A percentile compares a stretch with the other conserved stretches of the same genome.
These are phyloP conservation scores for Diaporthe citriasiana DNA, from an alignment of 2,329 filamentous ascomycete genomes.

Conservation along the genomic window DNA sequence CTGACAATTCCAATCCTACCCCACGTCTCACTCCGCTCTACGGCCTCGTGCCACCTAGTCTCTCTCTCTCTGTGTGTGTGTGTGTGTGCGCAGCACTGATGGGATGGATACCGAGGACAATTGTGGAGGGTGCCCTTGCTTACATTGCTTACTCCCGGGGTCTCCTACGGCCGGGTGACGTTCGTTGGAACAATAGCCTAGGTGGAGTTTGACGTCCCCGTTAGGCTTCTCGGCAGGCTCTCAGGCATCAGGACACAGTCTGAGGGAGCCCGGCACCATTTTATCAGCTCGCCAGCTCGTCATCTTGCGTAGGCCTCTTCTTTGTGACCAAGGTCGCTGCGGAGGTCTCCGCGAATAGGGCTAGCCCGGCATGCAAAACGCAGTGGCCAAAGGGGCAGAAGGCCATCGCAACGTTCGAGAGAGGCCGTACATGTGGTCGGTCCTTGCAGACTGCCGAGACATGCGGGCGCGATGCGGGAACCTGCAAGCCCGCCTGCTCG, in stretches of 20 bases:
- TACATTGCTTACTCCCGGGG: conserved; percentile 33
- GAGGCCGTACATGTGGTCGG: conserved; percentile 28
- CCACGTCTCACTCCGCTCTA: conserved; percentile 27
- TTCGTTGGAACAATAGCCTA: conserved; percentile 2
- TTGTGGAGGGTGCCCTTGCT: conserved; percentile 7
- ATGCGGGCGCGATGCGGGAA: conserved; percentile 35
- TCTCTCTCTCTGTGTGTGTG: too few relatives aligned
- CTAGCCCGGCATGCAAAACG: background rate
- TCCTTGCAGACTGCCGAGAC: conserved; percentile 37
- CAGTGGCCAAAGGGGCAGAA: background rate
- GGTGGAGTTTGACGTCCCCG: conserved; percentile 13
- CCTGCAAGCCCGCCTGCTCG: conserved; percentile 30
- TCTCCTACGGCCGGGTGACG: conserved; percentile 25
- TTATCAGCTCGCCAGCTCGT: background rate
- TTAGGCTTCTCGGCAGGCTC: background rate
- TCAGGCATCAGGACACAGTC: conserved; percentile 25
- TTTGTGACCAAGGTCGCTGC: background rate
- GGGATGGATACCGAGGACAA: conserved; percentile 15
- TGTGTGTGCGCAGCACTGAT: conserved; percentile 3
- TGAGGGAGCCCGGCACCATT: background rate
- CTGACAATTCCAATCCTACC: conserved; percentile 29
- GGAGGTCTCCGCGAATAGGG: conserved; percentile 20
- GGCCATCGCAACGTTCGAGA: background rate
- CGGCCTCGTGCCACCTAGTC: conserved; percentile 23
- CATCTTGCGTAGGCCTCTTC: background rate